Evolutionary conservation across 192 early-diverging fungal species (phyloP), one percentile per base, ranked within the genome.

Genomic region (Linderina pennispora): DNA sequence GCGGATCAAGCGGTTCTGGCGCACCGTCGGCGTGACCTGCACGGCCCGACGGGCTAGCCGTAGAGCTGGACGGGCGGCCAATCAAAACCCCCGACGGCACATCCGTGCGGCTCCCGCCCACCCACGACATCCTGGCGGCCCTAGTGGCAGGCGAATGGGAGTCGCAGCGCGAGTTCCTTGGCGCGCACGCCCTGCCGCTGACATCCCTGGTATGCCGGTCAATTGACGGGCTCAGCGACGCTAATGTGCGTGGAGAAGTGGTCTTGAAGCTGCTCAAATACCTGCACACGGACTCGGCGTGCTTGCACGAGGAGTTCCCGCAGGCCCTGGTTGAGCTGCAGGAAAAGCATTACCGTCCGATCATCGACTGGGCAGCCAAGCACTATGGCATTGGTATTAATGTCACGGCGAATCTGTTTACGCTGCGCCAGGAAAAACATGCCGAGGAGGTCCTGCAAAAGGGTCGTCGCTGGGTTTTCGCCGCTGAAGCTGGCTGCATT

Each of bases 71-170:
- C 61, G 71, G 77, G n/a, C 79, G 90, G 7, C 52, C 73, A 14
- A 71, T 98, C 37, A 88, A 89, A 66, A 91, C 89, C 0, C 94
- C 94, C 6, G 78, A 75, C 26, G 89, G 89, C 31, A 67, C 77
- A 33, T 76, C 65, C 22, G 45, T 98, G 31, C 60, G 52, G 5
- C 68, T 98, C 19, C 66, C 80, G 7, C 39, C 33, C 14, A 45
- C 75, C 0, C 80, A 85, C 43, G 62, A 51, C 22, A 45, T 69
- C n/a, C 50, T 98, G 23, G 95, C 90, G n/a, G 50, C 80, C 28
- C 71, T 96, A 48, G 76, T 91, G 24, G 91, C 89, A 7, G 90
- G 77, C 8, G 95, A 98, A 63, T 98, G 95, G 95, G 91, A 98
- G 61, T 74, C 83, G 44, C 90, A 92, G 64, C 81, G 78, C 24